Base-by-base conservation (phyloP, 352 stramenopile genomes). In the Phytopythium ostracodes region DNA sequence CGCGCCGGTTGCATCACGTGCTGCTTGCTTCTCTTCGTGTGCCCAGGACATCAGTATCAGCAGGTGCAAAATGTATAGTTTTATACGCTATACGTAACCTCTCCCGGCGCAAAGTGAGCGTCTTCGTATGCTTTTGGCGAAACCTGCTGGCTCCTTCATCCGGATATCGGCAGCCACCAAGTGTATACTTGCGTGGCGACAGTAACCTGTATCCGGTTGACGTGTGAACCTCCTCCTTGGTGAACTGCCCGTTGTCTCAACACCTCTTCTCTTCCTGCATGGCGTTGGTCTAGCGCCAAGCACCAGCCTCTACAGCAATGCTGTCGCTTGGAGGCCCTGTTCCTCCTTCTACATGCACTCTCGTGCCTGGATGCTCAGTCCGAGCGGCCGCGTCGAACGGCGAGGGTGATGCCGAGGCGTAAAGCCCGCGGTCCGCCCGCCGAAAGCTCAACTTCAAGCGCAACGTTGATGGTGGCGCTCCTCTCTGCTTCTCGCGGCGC, bases 381-480 rank as follows among this genome's bases (percentile, higher is more conserved):
- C 51, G 51, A 11, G 15, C 14, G 0, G 14, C 2, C 17, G 6
- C 8, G 10, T 15, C 38, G 54, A 60, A 60, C 38, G 35, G 38
- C 36, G 40, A 14, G 40, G 4, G 54, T 60, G 54, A 60, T 60
- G 54, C 54, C 54, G 54, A 35, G 54, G 54, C 54, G 54, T 60
- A 60, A 60, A 52, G 24, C 53, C 33, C 53, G 35, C 7, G 10
- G 17, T 44, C 38, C 38, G 38, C 43, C 43, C 14, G 24, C n/a
- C n/a, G n/a, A 4, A 50, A 50, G 38, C 54, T 50, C 54, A 60
- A 60, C 36, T 60, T 60, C 36, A 60, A 60, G 54, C 35, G 36
- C 54, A 18, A 59, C 10, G n/a, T n/a, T 36, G 53, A 47, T 36
- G 49, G 49, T 15, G 53, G 0, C 25, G 6, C 27, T 53, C 22